A percentile compares a stretch with the other conserved stretches of the same genome.
These are phyloP conservation scores for Cercospora canescens DNA, from an alignment of 2,329 filamentous ascomycete species.

Conservation along the genomic window DNA sequence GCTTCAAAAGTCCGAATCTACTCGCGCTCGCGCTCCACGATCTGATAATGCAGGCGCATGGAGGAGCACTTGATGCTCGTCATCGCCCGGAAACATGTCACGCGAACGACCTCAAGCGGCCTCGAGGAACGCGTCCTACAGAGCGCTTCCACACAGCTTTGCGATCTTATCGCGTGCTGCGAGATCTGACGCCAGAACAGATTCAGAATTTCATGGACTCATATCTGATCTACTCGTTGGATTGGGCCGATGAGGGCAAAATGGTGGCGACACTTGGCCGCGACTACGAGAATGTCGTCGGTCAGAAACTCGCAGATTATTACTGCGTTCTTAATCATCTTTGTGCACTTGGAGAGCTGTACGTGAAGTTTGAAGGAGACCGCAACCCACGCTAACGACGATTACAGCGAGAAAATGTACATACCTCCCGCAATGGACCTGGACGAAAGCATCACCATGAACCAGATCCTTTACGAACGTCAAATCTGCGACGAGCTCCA, in stretches of 20 bases:
- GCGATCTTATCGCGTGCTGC: constrained; percentile 29
- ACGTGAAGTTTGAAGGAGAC: neutral
- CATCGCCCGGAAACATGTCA: constrained; percentile 1
- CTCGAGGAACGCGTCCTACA: constrained; percentile 14
- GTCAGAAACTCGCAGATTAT: constrained; percentile 31
- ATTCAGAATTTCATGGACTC: constrained; percentile 33
- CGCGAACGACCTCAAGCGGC: neutral
- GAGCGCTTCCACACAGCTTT: constrained; percentile 28
- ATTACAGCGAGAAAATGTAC: constrained; percentile 32
- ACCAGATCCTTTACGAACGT: constrained; percentile 34
- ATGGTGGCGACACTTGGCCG: constrained; percentile 31
- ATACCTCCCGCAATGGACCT: constrained; percentile 32
- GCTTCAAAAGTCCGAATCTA: neutral
- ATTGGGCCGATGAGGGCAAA: constrained; percentile 31
- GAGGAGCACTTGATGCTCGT: constrained; percentile 1
- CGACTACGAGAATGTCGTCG: constrained; percentile 31
- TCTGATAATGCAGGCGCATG: neutral
- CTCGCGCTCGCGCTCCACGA: neutral
- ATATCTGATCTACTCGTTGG: constrained; percentile 33
- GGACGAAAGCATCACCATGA: constrained; percentile 20
- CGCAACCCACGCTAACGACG: neutral
- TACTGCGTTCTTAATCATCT: constrained; percentile 34
- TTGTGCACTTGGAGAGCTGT: constrained; percentile 32
- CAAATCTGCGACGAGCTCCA: constrained; percentile 29
- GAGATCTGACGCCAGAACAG: constrained; percentile 28